Evolutionary conservation across 306 rosid genomes (phyloP), one percentile per base, ranked within the genome.

Genomic region (Quercus berberidifolia): DNA sequence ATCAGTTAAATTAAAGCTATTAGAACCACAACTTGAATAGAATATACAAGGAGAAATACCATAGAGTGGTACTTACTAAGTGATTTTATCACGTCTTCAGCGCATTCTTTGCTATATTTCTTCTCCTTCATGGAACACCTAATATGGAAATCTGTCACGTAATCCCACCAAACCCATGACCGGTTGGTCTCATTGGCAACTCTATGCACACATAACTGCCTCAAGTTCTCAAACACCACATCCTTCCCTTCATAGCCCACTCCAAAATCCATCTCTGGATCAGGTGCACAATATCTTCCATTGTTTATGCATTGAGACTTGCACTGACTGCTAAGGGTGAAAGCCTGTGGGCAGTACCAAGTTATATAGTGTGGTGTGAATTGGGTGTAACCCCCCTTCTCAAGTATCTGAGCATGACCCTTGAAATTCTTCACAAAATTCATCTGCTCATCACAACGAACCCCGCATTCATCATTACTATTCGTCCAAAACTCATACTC

Each of bases 81-180:
- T 57, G 98, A 81, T 83, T 90, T 86, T 86, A 95, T 80, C 77
- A 95, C 97, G 73, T 75, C 82, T 78, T 93, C 94, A 20, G 99
- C 97, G 75, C 99, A 95, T 31, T 91, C 86, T 81, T 91, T 95
- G 87, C 87, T 91, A 55, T 95, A 95, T 76, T 75, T 89, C 80
- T 95, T 93, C 85, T 95, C 88, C 86, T 93, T 95, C 99, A 95
- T 91, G 75, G 99, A 95, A 79, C 99, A 95, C 68, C 99, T 86
- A 79, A 95, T 56, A 81, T 95, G 98, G 80, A 93, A 95, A 84
- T 95, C 99, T 25, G 98, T 93, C 41, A 91, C 99, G 26, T 90
- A 95, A 80, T 95, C 99, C 99, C 99, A 95, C 99, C 99, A 95
- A 26, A 93, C 86, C 99, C 99, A 93, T 2, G 99, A 85, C n/a